Base-by-base conservation (phyloP, 148 eudicot genomes). In the Silene uniflora region DNA sequence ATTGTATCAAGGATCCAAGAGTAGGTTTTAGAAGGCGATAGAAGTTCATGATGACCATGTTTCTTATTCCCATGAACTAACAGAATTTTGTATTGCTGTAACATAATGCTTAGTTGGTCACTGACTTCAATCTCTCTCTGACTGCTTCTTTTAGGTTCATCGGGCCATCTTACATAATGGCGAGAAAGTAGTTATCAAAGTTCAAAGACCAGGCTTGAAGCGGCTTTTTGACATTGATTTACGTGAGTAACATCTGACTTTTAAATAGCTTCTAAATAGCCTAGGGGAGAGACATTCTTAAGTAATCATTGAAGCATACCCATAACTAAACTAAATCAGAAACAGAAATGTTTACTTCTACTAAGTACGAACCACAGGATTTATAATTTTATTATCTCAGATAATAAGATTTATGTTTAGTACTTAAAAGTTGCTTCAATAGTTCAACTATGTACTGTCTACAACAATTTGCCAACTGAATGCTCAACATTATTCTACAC, bases 171-270 rank as follows among this genome's bases (percentile, higher is more conserved):
- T 96, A 79, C 95, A 96, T 72, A 92, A 88, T 71, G 98, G 99
- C 56, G 98, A 96, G 80, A 91, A 84, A 84, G 99, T 91, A 17
- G 94, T 88, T 7, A 89, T 96, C 59, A 96, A 96, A 84, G 95
- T 96, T 71, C 99, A 96, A 82, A 89, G 99, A 84, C 98, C 99
- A 47, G 99, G 98, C 65, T 86, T 96, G 74, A 92, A 91, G 81
- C 91, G 88, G 81, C 91, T 96, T 59, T 92, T 96, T 84, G 99
- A 96, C 80, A 91, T 96, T 69, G 99, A 96, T 87, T 86, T 96
- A 69, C 80, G 99, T 96, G 85, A 87, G 98, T 86, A 55, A 52
- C 54, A 77, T 76, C 54, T 49, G 23, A 22, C 68, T 39, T 24
- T 46, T 32, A 29, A 67, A 44, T 24, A 27, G 35, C 46, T 67